phyloP scores from a whole-genome alignment of 2,329 filamentous ascomycete species.

The Hansfordia pulvinata region DNA sequence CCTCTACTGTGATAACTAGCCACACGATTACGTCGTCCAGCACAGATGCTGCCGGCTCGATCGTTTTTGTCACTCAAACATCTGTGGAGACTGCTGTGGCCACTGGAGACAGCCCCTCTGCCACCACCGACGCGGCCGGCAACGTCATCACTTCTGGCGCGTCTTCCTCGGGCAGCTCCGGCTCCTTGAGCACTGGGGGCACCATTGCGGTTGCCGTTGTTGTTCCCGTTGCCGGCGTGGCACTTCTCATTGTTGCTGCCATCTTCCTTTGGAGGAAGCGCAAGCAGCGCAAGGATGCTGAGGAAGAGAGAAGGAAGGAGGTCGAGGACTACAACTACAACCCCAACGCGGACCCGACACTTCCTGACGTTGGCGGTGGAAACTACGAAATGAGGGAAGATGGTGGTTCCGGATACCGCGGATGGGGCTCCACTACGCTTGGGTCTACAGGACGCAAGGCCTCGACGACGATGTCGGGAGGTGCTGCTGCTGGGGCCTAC shows the following conservation, averaged over 20 bases:
- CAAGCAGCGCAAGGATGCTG: conserved; percentile 70
- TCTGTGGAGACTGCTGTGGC: conserved; percentile 3
- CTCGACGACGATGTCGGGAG: conserved; percentile 79
- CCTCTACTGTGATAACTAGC: too few relatives aligned
- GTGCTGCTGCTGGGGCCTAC: conserved; percentile 48
- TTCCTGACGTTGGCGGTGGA: conserved; percentile 42
- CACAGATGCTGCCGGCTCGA: too few relatives aligned
- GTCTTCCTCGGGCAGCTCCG: conserved; percentile 10
- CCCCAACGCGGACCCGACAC: conserved; percentile 84
- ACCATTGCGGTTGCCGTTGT: conserved; percentile 89
- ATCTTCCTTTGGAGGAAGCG: conserved; percentile 82
- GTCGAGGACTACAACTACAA: conserved; percentile 97
- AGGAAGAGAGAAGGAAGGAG: conserved; percentile 85
- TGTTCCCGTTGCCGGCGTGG: conserved; percentile 81
- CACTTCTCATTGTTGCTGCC: conserved; percentile 60
- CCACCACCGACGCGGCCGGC: conserved; percentile 8
- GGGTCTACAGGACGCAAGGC: conserved; percentile 66
- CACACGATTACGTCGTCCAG: too few relatives aligned
- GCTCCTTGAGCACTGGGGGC: conserved; percentile 38
- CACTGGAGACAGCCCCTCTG: conserved; percentile 1
- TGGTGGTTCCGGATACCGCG: conserved; percentile 68
- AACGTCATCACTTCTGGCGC: conserved; percentile 7
- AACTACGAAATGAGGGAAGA: conserved; percentile 69
- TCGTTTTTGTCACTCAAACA: conserved; percentile 12
- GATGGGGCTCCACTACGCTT: conserved; percentile 74